These are phyloP conservation scores for Perkinsus marinus DNA, from an alignment of 169 alveolate genomes.

Conservation along the genomic window DNA sequence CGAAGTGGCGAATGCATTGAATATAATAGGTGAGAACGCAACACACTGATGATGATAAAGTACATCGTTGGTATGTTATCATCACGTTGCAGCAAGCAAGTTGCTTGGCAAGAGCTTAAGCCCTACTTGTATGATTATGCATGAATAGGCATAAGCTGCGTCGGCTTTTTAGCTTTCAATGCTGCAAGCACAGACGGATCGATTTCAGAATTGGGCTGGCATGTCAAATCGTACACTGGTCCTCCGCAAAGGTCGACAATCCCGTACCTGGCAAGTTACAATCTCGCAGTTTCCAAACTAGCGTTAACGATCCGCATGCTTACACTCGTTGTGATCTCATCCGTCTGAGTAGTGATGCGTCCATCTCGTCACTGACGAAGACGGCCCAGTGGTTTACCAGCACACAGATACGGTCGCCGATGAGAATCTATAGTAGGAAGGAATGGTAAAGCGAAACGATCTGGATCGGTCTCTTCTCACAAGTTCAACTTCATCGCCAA, in stretches of 20 bases:
- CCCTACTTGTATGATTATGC: too few species aligned
- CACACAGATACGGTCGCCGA: background rate
- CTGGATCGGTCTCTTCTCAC: background rate
- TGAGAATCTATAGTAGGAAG: background rate
- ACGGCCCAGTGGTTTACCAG: background rate
- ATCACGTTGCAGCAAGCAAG: too few species aligned
- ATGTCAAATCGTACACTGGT: background rate
- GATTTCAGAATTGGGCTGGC: background rate
- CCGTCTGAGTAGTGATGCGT: background rate
- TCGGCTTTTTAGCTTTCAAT: background rate
- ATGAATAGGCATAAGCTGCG: background rate
- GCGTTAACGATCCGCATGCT: background rate
- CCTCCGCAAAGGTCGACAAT: background rate
- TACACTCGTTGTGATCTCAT: background rate
- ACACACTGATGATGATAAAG: too few species aligned
- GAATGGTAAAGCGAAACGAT: background rate
- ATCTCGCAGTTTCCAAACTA: too few species aligned
- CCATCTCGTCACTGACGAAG: background rate
- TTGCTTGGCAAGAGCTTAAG: too few species aligned
- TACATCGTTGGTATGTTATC: too few species aligned
- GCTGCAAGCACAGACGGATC: background rate
- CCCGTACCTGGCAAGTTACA: background rate
- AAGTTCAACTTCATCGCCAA: background rate
- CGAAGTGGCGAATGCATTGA: too few species aligned
- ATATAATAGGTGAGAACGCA: too few species aligned